phyloP scores from a whole-genome alignment of 1,139 yeast genomes.

The Groenewaldozyma sp. region DNA sequence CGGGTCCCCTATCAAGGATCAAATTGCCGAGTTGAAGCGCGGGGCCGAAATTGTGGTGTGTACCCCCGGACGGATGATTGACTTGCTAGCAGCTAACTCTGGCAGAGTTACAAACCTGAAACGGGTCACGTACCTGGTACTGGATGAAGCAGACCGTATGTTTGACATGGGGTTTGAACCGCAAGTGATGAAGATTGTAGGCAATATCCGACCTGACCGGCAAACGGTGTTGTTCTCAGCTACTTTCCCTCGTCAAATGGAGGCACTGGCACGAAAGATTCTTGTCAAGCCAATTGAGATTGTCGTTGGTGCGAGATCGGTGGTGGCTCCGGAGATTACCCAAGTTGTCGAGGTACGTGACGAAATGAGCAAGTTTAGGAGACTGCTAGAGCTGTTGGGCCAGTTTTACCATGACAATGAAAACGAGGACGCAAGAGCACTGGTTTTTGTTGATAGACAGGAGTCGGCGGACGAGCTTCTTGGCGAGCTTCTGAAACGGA shows the following conservation, averaged over 20 bases:
- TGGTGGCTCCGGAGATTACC: conserved; percentile 72
- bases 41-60: conserved; percentile 83
- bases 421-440: conserved; percentile 41
- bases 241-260: conserved; percentile 78
- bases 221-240: conserved; percentile 95
- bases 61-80: conserved; percentile 94
- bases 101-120: conserved; percentile 67
- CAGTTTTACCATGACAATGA: conserved; percentile 29
- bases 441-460: conserved; percentile 84
- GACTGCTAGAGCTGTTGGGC: conserved; percentile 47
- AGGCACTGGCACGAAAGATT: conserved; percentile 57
- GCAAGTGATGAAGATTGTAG: conserved; percentile 75
- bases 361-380: conserved; percentile 44
- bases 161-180: conserved; percentile 98
- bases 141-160: conserved; percentile 97
- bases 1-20: conserved; percentile 79
- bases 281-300: conserved; percentile 62
- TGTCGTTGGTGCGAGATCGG: conserved; percentile 71
- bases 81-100: conserved; percentile 71
- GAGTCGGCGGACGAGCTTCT: conserved; percentile 66
- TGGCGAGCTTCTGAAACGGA: conserved; percentile 45
- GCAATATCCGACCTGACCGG: conserved; percentile 72
- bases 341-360: conserved; percentile 57
- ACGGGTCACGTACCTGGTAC: conserved; percentile 68
- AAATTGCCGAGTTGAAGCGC: conserved; percentile 68